phyloP scores from a whole-genome alignment of 139 green algal genomes.

The Auxenochlorella pyrenoidosa region DNA sequence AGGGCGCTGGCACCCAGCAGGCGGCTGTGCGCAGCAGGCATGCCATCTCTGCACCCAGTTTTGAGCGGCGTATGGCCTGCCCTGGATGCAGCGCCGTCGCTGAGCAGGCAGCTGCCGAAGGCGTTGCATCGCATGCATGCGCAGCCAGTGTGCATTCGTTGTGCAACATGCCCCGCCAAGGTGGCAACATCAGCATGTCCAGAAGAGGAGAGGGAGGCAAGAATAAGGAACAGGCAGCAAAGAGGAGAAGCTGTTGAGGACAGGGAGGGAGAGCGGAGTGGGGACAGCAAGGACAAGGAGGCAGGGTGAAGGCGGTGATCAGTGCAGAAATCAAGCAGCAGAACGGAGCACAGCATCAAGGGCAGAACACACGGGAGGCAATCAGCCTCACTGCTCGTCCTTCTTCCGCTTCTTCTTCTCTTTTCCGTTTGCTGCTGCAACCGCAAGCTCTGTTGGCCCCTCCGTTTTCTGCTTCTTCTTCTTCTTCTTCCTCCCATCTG shows the following conservation, averaged over 20 bases:
- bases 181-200: neutral
- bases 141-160: no score
- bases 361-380: neutral
- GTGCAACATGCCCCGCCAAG: neutral
- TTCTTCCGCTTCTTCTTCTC: conserved; percentile 32
- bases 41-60: no score
- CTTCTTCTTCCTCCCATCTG: conserved; percentile 8
- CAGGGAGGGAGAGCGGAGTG: neutral
- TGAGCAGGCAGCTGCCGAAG: no score
- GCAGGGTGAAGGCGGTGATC: neutral
- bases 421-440: neutral
- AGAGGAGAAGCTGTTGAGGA: neutral
- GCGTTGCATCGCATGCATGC: neutral
- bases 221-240: neutral
- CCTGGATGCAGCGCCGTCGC: no score
- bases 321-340: neutral
- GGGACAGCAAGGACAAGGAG: neutral
- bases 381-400: neutral
- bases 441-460: neutral
- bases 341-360: neutral
- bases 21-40: no score
- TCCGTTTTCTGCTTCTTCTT: conserved; percentile 1
- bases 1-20: no score
- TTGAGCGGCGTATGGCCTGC: no score
- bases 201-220: neutral